These are phyloP conservation scores for Penicillium cataractarum DNA, from an alignment of 495 filamentous ascomycete genomes.

Conservation along the genomic window DNA sequence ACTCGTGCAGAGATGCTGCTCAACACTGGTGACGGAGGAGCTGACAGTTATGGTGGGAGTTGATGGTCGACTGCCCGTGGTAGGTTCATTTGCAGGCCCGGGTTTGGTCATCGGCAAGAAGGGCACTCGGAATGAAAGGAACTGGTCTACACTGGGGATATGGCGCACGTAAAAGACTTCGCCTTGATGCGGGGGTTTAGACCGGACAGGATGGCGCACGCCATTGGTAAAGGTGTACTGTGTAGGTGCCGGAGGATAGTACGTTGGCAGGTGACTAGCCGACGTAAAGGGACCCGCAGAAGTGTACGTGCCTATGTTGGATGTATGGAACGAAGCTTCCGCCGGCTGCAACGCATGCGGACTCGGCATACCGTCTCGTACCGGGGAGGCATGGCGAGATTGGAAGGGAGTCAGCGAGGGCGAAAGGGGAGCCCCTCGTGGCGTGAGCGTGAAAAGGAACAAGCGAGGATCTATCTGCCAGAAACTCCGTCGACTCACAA, in stretches of 20 bases:
- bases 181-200: conserved; percentile 85
- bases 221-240: conserved; percentile 80
- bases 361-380: conserved; percentile 42
- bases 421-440: conserved; percentile 43
- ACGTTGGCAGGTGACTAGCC: conserved; percentile 81
- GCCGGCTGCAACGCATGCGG: conserved; percentile 18
- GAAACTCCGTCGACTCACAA: conserved; percentile 76
- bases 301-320: conserved; percentile 64
- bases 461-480: conserved; percentile 90
- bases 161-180: conserved; percentile 90
- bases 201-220: conserved; percentile 83
- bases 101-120: conserved; percentile 38
- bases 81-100: not conserved
- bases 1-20: conserved; percentile 34
- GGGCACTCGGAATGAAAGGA: conserved; percentile 85
- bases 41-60: conserved; percentile 32
- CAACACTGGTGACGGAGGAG: conserved; percentile 30
- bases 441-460: conserved; percentile 85
- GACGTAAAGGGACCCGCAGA: conserved; percentile 73
- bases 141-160: conserved; percentile 79
- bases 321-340: conserved; percentile 32
- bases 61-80: conserved; percentile 17
- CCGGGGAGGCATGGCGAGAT: conserved; percentile 65
- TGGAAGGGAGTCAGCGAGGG: conserved; percentile 59
- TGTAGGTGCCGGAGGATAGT: conserved; percentile 80